Conservation (phyloP, 768 basidiomycete species). For the Mycena albidolilacea region DNA sequence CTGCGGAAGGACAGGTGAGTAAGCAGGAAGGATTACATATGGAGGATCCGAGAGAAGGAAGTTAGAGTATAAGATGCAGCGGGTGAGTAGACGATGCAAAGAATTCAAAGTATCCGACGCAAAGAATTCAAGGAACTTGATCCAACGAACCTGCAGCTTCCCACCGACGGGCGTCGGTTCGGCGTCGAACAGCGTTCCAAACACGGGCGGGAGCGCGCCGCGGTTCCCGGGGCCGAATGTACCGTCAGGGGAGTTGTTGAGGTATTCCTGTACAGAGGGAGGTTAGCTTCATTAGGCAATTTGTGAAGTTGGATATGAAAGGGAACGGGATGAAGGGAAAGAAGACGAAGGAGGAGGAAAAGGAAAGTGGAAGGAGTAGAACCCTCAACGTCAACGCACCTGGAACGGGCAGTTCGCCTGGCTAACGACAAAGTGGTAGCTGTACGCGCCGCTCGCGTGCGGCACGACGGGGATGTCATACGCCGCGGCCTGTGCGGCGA, state of each 20-base stretch:
- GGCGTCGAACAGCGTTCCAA: slow-evolving; percentile 39
- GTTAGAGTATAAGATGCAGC: too few relatives aligned
- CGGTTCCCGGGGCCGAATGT: slow-evolving; percentile 42
- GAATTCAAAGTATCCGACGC: too few relatives aligned
- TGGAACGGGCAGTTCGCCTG: slow-evolving; percentile 51
- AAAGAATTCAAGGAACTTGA: too few relatives aligned
- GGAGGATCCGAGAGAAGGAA: not conserved
- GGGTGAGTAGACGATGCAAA: too few relatives aligned
- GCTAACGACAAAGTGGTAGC: slow-evolving; percentile 61
- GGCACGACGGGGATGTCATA: slow-evolving; percentile 60
- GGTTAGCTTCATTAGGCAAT: too few relatives aligned
- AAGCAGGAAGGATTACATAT: not conserved
- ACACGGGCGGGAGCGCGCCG: slow-evolving; percentile 52
- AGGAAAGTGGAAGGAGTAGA: slow-evolving; percentile 42
- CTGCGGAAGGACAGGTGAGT: slow-evolving; percentile 8
- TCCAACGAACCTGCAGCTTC: slow-evolving; percentile 18
- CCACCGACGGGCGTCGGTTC: slow-evolving; percentile 38
- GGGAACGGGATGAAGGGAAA: too few relatives aligned
- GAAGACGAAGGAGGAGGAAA: not conserved
- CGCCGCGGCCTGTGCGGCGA: slow-evolving; percentile 55
- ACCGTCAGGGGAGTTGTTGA: slow-evolving; percentile 58
- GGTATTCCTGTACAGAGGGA: slow-evolving; percentile 37
- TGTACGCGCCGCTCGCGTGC: slow-evolving; percentile 64
- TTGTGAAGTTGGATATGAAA: too few relatives aligned
- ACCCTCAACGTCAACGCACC: slow-evolving; percentile 51